Evolutionary conservation across 352 stramenopile genomes (phyloP).

Genomic region (Globisporangium nagaii): DNA sequence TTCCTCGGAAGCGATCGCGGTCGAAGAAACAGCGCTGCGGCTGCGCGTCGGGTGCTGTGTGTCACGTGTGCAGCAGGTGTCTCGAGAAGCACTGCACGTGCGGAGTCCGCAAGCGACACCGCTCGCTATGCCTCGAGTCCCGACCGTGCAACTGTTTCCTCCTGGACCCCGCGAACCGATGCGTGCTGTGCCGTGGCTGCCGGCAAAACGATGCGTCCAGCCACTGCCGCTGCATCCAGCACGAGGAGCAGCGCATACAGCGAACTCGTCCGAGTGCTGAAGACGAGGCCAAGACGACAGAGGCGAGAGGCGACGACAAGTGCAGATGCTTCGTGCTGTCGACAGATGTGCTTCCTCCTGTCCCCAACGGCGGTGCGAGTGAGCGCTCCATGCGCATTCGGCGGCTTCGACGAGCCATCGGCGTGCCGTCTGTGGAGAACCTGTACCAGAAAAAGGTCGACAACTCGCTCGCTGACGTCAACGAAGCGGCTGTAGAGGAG

Average conservation of each 20-base stretch:
- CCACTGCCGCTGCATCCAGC: slow-evolving; percentile 62
- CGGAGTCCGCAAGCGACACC: slow-evolving; percentile 16
- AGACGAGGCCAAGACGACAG: slow-evolving; percentile 10
- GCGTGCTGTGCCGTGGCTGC: slow-evolving; percentile 54
- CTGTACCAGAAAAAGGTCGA: slow-evolving; percentile 35
- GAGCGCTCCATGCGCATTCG: slow-evolving; percentile 25
- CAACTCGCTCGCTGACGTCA: neutral
- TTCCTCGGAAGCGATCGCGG: slow-evolving; percentile 8
- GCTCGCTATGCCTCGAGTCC: slow-evolving; percentile 47
- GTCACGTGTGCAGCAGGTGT: slow-evolving; percentile 46
- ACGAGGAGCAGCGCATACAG: slow-evolving; percentile 25
- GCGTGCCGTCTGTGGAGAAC: slow-evolving; percentile 36
- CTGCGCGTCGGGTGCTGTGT: slow-evolving; percentile 42
- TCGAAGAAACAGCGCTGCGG: slow-evolving; percentile 25
- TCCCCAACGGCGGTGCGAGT: neutral
- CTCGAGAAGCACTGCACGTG: slow-evolving; percentile 60
- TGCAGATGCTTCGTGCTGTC: slow-evolving; percentile 37
- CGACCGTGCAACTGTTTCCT: slow-evolving; percentile 53
- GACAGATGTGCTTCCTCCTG: neutral
- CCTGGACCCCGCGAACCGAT: slow-evolving; percentile 22
- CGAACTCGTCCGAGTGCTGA: slow-evolving; percentile 12
- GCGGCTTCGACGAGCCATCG: slow-evolving; percentile 25
- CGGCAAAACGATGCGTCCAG: slow-evolving; percentile 20
- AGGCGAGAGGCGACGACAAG: neutral
- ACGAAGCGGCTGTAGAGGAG: slow-evolving; percentile 21